Percentiles rank a stretch among this genome's conserved stretches.
Conservation (phyloP, 352 stramenopile genomes). For the Phytophthora chlamydospora region DNA sequence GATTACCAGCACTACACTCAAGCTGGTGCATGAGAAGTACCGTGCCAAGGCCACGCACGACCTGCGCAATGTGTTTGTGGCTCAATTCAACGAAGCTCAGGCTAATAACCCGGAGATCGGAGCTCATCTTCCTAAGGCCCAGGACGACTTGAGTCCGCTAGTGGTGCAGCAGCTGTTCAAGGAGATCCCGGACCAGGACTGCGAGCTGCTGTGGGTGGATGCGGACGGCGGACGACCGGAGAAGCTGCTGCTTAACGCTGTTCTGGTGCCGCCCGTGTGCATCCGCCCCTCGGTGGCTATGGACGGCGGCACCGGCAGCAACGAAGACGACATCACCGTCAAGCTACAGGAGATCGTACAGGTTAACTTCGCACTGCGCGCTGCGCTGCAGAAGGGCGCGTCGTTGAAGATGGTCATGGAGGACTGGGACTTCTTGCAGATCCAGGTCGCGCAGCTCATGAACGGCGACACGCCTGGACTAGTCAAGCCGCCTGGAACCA, state of each 20-base stretch:
- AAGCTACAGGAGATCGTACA: constrained; percentile 99
- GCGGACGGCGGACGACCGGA: constrained; percentile 94
- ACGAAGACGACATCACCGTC: constrained; percentile 99
- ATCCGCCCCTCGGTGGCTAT: constrained; percentile 99
- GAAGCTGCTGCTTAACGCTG: constrained; percentile 97
- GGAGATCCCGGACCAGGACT: constrained; percentile 97
- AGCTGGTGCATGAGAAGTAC: constrained; percentile 98
- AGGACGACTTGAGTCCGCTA: constrained; percentile 92
- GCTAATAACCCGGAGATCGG: constrained; percentile 87
- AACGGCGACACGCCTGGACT: constrained; percentile 98
- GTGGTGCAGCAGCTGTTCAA: constrained; percentile 95
- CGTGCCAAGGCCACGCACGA: constrained; percentile 89
- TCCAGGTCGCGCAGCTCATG: constrained; percentile 97
- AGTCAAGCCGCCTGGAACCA: constrained; percentile 92
- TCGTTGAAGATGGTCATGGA: constrained; percentile 99
- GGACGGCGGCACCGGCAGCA: constrained; percentile 95
- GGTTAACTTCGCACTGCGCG: constrained; percentile 96
- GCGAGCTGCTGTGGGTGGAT: constrained; percentile 98
- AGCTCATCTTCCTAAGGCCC: constrained; percentile 83
- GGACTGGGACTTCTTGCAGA: constrained; percentile 99
- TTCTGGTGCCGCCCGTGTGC: constrained; percentile 98
- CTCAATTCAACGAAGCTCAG: constrained; percentile 81
- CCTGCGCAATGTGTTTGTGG: constrained; percentile 85
- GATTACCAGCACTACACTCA: constrained; percentile 96
- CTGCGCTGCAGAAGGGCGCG: constrained; percentile 94